A percentile compares a stretch with the other conserved stretches of the same genome.
phyloP scores from a whole-genome alignment of 176 grass and related monocot species.

The Phoenix roebelenii region DNA sequence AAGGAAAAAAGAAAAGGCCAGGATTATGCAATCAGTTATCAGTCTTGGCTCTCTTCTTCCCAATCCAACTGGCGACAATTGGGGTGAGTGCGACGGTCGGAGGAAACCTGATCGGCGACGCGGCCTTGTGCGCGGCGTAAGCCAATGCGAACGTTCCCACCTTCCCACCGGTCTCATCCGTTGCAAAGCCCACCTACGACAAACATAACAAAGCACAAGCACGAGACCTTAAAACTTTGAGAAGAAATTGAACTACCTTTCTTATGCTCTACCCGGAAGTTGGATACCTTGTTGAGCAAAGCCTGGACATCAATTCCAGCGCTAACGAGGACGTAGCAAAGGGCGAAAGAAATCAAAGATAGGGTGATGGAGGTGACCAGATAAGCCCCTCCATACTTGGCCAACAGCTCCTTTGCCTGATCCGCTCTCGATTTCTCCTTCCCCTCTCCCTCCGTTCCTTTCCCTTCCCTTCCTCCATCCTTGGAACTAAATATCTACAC shows the following conservation, averaged over 20 bases:
- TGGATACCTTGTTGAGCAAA: conserved; percentile 61
- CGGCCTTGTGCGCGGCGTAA: conserved; percentile 30
- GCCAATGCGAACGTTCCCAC: no score
- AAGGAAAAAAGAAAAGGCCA: no score
- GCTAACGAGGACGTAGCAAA: conserved; percentile 72
- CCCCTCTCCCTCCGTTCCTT: conserved; percentile 16
- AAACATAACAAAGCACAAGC: no score
- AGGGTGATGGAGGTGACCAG: conserved; percentile 88
- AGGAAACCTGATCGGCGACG: conserved; percentile 97
- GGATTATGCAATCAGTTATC: conserved; percentile 19
- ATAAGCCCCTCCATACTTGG: conserved; percentile 70
- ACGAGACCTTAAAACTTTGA: no score
- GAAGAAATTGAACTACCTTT: no score
- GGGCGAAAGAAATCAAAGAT: conserved; percentile 79
- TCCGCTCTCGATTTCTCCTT: conserved; percentile 68
- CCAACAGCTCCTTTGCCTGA: conserved; percentile 83
- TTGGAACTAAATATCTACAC: conserved; percentile 82
- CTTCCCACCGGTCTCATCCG: no score
- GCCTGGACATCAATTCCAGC: conserved; percentile 81
- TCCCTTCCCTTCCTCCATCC: conserved; percentile 16
- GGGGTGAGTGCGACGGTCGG: conserved; percentile 91
- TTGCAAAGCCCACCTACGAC: no score
- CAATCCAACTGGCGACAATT: conserved; percentile 78
- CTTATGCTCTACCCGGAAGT: no score
- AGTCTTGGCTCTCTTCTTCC: conserved; percentile 47